Base-by-base conservation (phyloP, 1,284 basidiomycete genomes). In the Trichosporon coremiiforme region DNA sequence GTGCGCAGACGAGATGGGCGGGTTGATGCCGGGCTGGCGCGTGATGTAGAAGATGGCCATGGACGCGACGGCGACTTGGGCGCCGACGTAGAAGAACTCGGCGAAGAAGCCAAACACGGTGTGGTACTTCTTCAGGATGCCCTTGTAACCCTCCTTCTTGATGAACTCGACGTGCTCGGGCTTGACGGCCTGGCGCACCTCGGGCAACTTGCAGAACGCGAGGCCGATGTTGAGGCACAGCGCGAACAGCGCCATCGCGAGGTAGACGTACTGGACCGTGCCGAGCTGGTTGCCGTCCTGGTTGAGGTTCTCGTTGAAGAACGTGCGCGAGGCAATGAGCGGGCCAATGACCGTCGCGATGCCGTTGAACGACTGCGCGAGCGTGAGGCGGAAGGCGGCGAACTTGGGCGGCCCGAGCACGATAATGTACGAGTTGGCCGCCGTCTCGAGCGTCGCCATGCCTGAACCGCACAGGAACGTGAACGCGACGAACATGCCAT, bases 251-350 rank as follows among this genome's bases (percentile, higher is more conserved):
- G 73, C 50, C 57, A 80, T 69, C 2, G 79, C 76, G 9, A 79
- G 74, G 70, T 80, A 80, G n/a, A 80, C 78, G 66, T 79, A 79
- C 73, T 79, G 78, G 2, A 79, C 79, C 0, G 75, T 74, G 22
- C 66, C 70, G 63, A 77, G 74, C 57, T 67, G 67, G 33, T 71
- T 65, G 7, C 70, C 71, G 68, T 77, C 76, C 55, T 60, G 25
- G 55, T 60, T 29, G 29, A 31, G 25, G 2, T 66, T 65, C 33
- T 74, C 75, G 68, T 75, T 75, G 71, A 80, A 79, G 70, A 80
- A 80, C 17, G 79, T 72, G 66, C 77, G 64, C 4, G 77, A 68
- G 0, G 78, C 78, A 45, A 79, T 76, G 57, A 75, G 57, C 0
- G 79, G 79, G 10, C 79, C 78, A 29, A 80, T 55, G 41, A 79